Evolutionary conservation across 352 stramenopile genomes (phyloP), one percentile per base, ranked within the genome.

Genomic region (Phytophthora citricola): DNA sequence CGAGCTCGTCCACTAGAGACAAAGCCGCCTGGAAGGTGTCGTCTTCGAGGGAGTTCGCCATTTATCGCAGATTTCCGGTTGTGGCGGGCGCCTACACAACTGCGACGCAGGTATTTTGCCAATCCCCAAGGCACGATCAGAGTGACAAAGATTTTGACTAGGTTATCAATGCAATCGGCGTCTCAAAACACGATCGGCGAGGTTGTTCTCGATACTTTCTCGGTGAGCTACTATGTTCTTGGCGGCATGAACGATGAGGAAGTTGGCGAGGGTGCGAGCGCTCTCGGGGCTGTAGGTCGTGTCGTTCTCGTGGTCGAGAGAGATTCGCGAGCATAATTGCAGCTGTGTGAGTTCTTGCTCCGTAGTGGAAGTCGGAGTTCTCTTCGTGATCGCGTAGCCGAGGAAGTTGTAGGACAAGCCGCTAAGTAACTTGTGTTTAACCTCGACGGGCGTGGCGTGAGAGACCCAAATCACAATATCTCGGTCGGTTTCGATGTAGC

Each of bases 381-480:
- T 73, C 58, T 78, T 78, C 26, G 86, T 66, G 38, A 91, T 62
- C 17, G 87, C 75, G 56, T 88, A 89, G 5, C 82, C 82, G n/a
- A 79, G 71, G 41, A 89, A 75, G 2, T 74, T 64, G 47, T 87
- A 89, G n/a, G 63, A 44, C 32, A 76, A 43, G 7, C 69, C 69
- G 22, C 53, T 46, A 12, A 77, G 59, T 3, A 74, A 64, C 44
- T 87, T 76, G 47, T 79, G 58, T 27, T 71, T 73, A 59, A 91
- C 81, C 49, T 82, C 76, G 31, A 81, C 57, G 7, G 82, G 76
- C 20, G 84, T 69, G 40, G 82, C 73, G 54, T 73, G 74, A 15
- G 80, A 71, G 8, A 73, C 76, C 78, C 79, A 89, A 17, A 87
- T 81, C 43, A 91, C 79, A 34, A 91, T 75, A 15, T 87, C 66